Base-by-base conservation (phyloP, 2,329 filamentous ascomycete genomes). In the Pestalotiopsis sp. region DNA sequence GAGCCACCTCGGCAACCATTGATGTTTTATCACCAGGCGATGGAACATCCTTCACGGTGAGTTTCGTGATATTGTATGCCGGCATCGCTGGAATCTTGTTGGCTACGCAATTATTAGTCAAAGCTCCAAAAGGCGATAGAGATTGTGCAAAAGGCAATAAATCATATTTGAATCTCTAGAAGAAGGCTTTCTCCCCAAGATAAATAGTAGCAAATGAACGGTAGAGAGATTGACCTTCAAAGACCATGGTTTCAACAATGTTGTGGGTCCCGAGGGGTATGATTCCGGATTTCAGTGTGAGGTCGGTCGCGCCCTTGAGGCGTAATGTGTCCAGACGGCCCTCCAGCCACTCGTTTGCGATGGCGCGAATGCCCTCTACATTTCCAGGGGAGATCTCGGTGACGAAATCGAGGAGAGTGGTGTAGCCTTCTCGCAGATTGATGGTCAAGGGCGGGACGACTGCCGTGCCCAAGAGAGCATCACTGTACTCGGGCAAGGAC, bases 261-360 rank as follows among this genome's bases (percentile, higher is more conserved):
- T 85, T 82, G 78, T 97, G 94, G 67, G 89, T 91, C 71, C 95
- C 95, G 25, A 98, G 84, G 59, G 89, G 88, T 70, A 98, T 83
- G 64, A 97, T 81, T 27, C 96, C 95, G 61, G 94, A 93, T 78
- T 90, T 94, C 68, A 98, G 81, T 39, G 86, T 86, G 49, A 98
- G 84, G 52, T 91, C 84, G 31, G 94, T 91, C 75, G 91, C 92
- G 58, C 92, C 95, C 67, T 90, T 86, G 14, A 98, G 83, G 70
- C 87, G 89, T 68, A 99, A 82, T 68, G 87, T 85, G 12, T 90
- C 87, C 69, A 98, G 83, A 67, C 89, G 91, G 52, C 95, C 94
- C 67, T 93, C 90, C 70, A 99, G 83, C 91, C 94, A 98, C 79
- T 97, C 92, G 78, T 96, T 94, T 61, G 93, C 94, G 71, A 98